Base-by-base conservation (phyloP, 345 rosid genomes). In the Luvunga scandens region DNA sequence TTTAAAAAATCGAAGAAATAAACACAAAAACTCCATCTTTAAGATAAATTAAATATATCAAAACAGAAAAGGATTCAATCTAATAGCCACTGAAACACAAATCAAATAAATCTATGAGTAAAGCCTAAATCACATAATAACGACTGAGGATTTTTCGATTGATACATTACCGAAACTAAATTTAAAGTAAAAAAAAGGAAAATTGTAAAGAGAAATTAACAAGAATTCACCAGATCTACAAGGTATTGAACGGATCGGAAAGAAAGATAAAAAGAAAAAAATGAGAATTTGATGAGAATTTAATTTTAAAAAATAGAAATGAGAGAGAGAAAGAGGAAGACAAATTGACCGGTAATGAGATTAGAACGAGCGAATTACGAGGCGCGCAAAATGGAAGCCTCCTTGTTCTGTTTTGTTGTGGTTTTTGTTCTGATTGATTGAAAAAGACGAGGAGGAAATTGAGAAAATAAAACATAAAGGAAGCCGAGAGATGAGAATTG, bases 391-490 rank as follows among this genome's bases (percentile, higher is more conserved):
- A 28, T 48, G 62, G 74, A 50, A 7, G 39, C 39, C 60, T 18
- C 61, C 24, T 50, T 50, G 16, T 50, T 57, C 65, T 18, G 57
- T 53, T 53, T 53, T 19, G 7, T 19, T 53, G 12, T 45, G 18
- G 4, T 45, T 45, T 45, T 10, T 45, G 50, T 45, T 45, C 4
- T 45, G 50, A 45, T 13, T 45, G 50, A 13, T 45, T 9, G 57
- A 21, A 45, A 39, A 75, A 27, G 36, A 16, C 10, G 16, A 9
- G 4, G 68, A 66, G 65, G 71, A 36, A 31, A 50, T 13, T 21
- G 16, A 21, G 19, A 25, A n/a, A 22, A 34, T n/a, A 45, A n/a
- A 50, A 50, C 73, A 70, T 79, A 76, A 53, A 59, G 45, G 77
- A 69, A 27, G 34, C 33, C 1, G 34, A 14, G 53, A 48, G 72